phyloP scores from a whole-genome alignment of 140 eudicot genomes.

The Anethum foeniculum region DNA sequence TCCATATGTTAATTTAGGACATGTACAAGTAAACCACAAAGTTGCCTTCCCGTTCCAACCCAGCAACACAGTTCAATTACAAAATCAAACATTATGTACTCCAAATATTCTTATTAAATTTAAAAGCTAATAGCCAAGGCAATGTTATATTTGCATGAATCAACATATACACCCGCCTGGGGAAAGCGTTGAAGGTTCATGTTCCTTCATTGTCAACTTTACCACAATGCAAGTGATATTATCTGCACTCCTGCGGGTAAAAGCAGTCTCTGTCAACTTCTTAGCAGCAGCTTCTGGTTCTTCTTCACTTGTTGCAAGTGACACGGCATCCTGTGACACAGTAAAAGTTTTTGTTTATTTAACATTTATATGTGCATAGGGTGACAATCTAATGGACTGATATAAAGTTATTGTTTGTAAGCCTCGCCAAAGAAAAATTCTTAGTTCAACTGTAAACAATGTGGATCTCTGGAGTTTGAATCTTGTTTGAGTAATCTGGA shows the following conservation, averaged over 20 bases:
- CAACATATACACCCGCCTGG: background rate
- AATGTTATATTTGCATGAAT: too few relatives aligned
- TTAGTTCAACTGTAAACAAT: background rate
- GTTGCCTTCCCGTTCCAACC: background rate
- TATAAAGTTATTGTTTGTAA: background rate
- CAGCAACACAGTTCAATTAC: background rate
- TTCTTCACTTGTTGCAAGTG: slow-evolving; percentile 61
- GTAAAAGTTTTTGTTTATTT: background rate
- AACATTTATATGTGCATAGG: background rate
- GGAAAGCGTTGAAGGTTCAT: background rate
- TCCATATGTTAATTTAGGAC: background rate
- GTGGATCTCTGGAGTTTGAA: background rate
- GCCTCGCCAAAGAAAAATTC: background rate
- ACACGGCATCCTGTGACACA: slow-evolving; percentile 56
- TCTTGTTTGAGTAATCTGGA: background rate
- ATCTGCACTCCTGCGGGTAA: slow-evolving; percentile 76
- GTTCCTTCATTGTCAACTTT: slow-evolving; percentile 22
- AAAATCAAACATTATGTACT: background rate
- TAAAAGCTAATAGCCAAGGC: background rate
- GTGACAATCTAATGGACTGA: background rate
- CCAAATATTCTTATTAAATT: background rate
- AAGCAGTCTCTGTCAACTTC: slow-evolving; percentile 77
- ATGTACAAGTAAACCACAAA: background rate
- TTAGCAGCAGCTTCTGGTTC: slow-evolving; percentile 76
- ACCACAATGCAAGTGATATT: slow-evolving; percentile 90